phyloP scores from a whole-genome alignment of 495 filamentous ascomycete species.

The Antarctomyces pellizariae region DNA sequence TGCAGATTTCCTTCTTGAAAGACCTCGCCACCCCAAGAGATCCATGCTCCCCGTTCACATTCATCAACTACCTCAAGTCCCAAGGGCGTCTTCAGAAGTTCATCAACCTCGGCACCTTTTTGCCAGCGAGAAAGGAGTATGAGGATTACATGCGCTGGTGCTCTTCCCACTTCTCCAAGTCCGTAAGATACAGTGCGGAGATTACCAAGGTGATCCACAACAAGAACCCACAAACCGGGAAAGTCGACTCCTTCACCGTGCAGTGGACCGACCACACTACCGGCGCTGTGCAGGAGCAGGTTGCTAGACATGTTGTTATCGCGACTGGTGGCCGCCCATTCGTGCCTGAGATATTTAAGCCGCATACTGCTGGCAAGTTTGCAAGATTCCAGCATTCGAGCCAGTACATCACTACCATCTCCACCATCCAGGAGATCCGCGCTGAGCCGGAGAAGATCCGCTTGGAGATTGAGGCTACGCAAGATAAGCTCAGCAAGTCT shows the following conservation, averaged over 20 bases:
- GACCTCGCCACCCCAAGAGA: slow-evolving; percentile 77
- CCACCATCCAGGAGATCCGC: slow-evolving; percentile 35
- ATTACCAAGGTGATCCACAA: slow-evolving; percentile 32
- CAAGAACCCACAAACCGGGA: slow-evolving; percentile 24
- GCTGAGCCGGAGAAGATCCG: no score
- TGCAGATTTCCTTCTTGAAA: slow-evolving; percentile 98
- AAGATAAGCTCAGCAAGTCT: no score
- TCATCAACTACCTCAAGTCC: slow-evolving; percentile 75
- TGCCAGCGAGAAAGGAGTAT: slow-evolving; percentile 70
- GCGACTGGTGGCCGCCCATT: slow-evolving; percentile 64
- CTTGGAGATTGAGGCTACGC: no score
- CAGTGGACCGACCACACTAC: slow-evolving; percentile 16
- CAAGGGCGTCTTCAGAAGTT: slow-evolving; percentile 66
- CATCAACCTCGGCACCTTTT: slow-evolving; percentile 71
- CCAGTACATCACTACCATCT: slow-evolving; percentile 46
- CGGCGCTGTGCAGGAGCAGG: slow-evolving; percentile 14
- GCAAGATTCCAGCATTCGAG: slow-evolving; percentile 73
- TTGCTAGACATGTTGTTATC: slow-evolving; percentile 62
- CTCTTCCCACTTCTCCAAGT: slow-evolving; percentile 51
- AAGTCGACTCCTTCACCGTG: slow-evolving; percentile 26
- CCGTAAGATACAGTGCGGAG: slow-evolving; percentile 57
- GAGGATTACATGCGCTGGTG: slow-evolving; percentile 94
- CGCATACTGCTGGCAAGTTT: no score
- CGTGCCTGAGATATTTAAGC: slow-evolving; percentile 43
- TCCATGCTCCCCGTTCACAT: slow-evolving; percentile 79